These are phyloP conservation scores for Pythium plurisporium DNA, from an alignment of 352 stramenopile species.

Conservation along the genomic window DNA sequence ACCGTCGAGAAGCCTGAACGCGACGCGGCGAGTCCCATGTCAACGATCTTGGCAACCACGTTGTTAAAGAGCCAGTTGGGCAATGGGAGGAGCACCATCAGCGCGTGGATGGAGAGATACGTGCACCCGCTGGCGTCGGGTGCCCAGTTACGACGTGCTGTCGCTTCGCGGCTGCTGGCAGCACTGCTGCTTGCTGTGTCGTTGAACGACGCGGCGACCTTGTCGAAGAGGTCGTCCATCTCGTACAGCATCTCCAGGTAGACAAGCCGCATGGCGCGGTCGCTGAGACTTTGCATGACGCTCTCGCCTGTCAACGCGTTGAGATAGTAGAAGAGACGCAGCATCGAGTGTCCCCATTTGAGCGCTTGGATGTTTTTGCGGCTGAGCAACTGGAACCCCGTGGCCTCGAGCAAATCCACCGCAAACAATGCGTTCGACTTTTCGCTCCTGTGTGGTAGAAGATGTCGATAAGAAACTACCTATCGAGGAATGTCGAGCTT, in stretches of 20 bases:
- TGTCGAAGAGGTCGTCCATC: slow-evolving; percentile 51
- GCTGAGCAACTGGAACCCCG: slow-evolving; percentile 69
- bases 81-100: slow-evolving; percentile 73
- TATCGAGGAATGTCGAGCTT: no score
- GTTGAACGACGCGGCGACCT: slow-evolving; percentile 30
- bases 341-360: slow-evolving; percentile 77
- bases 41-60: slow-evolving; percentile 40
- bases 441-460: slow-evolving; percentile 40
- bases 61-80: slow-evolving; percentile 70
- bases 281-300: slow-evolving; percentile 48
- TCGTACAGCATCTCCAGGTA: slow-evolving; percentile 68
- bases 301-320: slow-evolving; percentile 58
- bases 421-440: slow-evolving; percentile 65
- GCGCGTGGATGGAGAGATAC: slow-evolving; percentile 49
- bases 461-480: not conserved
- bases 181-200: no score
- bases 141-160: slow-evolving; percentile 23
- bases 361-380: slow-evolving; percentile 76
- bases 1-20: slow-evolving; percentile 37
- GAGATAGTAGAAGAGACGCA: slow-evolving; percentile 77
- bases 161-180: not conserved
- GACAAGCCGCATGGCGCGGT: slow-evolving; percentile 62
- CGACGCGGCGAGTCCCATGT: slow-evolving; percentile 50
- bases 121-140: slow-evolving; percentile 59
- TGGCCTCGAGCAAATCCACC: slow-evolving; percentile 68